Base-by-base conservation (phyloP, 139 green algal species). In the Eudorina sp. region DNA sequence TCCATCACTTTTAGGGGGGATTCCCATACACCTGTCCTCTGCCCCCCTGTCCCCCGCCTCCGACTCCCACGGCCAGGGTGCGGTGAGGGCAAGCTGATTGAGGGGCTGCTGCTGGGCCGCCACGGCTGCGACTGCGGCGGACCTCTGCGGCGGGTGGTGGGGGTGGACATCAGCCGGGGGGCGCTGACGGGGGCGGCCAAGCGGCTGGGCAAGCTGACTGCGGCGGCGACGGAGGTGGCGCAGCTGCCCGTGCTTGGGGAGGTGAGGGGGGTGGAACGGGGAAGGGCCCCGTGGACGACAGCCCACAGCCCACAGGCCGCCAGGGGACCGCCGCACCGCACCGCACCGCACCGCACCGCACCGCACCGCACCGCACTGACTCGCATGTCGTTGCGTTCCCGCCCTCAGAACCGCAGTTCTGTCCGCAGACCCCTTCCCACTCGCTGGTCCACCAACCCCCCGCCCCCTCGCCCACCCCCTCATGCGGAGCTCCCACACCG, bases 161-260 rank as follows among this genome's bases (percentile, higher is more conserved):
- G 81, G 1, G 62, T 53, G 45, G 81, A 87, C 81, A 78, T 87
- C n/a, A 78, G 62, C 62, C 31, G n/a, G 8, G 46, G 66, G 25
- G 62, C 45, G 45, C 81, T 87, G 81, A 21, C 43, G 64, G 43
- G 55, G 29, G 81, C 5, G 27, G 81, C 43, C 6, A 55, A 43
- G 81, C 53, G 81, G 64, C 66, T 87, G 81, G 81, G 19, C 21
- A 78, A 66, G 45, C 45, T 87, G 19, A 64, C 43, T 41, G 81
- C 81, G 64, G 81, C 81, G 64, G 81, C 81, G 81, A 43, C 21
- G 45, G 81, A 87, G 81, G 14, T 87, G 81, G 46, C 66, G 64
- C 9, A 23, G 34, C 43, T 87, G 43, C 62, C 45, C 3, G 3
- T 87, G 23, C 3, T 48, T 5, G 81, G 81, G 1, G 81, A 87